Conservation (phyloP, 2,329 filamentous ascomycete genomes). For the Cadophora malorum region DNA sequence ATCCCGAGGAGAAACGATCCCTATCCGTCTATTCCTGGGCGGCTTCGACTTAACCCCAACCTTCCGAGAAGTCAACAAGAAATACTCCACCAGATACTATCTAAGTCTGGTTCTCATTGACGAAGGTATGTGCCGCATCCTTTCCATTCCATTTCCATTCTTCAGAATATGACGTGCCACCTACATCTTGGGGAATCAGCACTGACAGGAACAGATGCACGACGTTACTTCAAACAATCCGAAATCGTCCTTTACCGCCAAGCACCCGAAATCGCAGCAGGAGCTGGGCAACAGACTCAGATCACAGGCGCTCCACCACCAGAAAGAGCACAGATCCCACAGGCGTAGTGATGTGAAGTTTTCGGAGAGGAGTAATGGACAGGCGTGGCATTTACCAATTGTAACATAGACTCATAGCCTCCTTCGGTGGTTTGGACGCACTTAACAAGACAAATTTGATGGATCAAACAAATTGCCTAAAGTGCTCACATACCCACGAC, state of each 20-base stretch:
- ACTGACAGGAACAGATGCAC: conserved; percentile 69
- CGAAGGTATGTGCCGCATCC: conserved; percentile 67
- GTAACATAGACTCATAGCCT: conserved; percentile 38
- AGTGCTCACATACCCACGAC: background rate
- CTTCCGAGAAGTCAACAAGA: conserved; percentile 99
- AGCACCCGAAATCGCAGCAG: conserved; percentile 60
- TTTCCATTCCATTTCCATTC: background rate
- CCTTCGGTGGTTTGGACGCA: conserved; percentile 9
- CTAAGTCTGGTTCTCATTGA: conserved; percentile 94
- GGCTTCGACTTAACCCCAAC: conserved; percentile 98
- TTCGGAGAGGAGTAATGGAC: conserved; percentile 22
- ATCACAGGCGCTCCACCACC: conserved; percentile 45
- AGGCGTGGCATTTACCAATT: conserved; percentile 29
- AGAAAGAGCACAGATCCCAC: conserved; percentile 37
- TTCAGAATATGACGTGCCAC: background rate
- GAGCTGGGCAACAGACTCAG: conserved; percentile 45
- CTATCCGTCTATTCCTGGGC: conserved; percentile 94
- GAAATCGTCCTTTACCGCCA: conserved; percentile 97
- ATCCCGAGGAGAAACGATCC: conserved; percentile 90
- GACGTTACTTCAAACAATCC: conserved; percentile 98
- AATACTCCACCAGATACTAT: conserved; percentile 98
- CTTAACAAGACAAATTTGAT: conserved; percentile 19
- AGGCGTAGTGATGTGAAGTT: conserved; percentile 24
- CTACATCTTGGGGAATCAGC: conserved; percentile 17
- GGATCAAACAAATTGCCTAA: background rate